Evolutionary conservation across 345 rosid genomes (phyloP).

Genomic region (Salix arbutifolia): DNA sequence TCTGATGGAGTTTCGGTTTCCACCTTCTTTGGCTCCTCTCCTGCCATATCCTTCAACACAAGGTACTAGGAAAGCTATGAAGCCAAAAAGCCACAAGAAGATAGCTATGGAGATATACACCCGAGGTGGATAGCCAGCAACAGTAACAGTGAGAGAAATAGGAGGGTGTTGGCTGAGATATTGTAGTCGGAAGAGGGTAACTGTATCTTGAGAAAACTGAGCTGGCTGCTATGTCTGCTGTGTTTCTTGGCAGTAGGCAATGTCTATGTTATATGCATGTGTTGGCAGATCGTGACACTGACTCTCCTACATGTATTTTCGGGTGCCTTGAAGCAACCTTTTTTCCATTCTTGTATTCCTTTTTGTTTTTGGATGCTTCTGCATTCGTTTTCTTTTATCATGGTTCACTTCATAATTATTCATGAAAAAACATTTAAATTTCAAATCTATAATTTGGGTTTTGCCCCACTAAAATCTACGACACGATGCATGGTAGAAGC

Average conservation of each 20-base stretch:
- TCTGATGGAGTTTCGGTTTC: conserved; percentile 32
- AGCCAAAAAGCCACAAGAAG: background rate
- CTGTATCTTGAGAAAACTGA: conserved; percentile 10
- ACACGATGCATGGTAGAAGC: too few species aligned
- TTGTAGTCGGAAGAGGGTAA: conserved; percentile 18
- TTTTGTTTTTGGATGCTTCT: background rate
- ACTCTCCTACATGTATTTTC: background rate
- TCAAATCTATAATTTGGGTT: too few species aligned
- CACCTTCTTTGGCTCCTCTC: conserved; percentile 42
- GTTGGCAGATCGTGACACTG: conserved; percentile 31
- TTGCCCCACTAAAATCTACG: too few species aligned
- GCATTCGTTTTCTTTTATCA: background rate
- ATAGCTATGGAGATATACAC: background rate
- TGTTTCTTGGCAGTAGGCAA: background rate
- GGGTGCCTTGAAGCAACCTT: background rate
- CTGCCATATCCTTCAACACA: conserved; percentile 30
- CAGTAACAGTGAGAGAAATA: background rate
- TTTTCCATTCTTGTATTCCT: background rate
- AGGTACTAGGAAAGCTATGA: background rate
- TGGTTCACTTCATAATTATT: too few species aligned
- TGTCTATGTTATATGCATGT: conserved; percentile 2
- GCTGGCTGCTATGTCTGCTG: conserved; percentile 27
- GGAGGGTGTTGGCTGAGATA: conserved; percentile 19
- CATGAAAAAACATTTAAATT: too few species aligned
- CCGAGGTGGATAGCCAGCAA: background rate